These are phyloP conservation scores for Eimeria brunetti DNA, from an alignment of 169 alveolate genomes.

Conservation along the genomic window DNA sequence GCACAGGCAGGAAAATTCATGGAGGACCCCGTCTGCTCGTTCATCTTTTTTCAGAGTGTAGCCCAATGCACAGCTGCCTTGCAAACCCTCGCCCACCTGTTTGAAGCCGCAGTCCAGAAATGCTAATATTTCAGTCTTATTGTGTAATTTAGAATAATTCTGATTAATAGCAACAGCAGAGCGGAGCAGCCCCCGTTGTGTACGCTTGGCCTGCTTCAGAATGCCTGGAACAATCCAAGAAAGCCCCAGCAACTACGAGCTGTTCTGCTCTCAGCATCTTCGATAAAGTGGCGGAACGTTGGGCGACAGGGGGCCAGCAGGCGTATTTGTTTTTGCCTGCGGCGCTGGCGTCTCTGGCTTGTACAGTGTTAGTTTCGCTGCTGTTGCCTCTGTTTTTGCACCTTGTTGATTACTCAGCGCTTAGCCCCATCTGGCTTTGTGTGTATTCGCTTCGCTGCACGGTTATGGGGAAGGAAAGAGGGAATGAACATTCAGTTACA, in stretches of 20 bases:
- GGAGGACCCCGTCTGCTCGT: neutral
- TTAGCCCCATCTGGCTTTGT: neutral
- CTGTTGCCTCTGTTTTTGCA: neutral
- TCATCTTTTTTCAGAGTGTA: neutral
- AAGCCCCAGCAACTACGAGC: neutral
- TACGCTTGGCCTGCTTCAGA: neutral
- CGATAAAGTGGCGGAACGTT: neutral
- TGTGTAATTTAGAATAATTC: neutral
- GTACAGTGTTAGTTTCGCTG: slow-evolving; percentile 4
- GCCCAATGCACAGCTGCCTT: neutral
- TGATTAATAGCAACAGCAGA: neutral
- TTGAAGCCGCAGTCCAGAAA: neutral
- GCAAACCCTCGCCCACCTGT: neutral
- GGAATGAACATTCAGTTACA: neutral
- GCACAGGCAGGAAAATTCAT: neutral
- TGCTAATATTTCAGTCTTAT: too few species aligned
- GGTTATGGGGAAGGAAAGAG: neutral
- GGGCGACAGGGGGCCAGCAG: neutral
- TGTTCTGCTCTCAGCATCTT: slow-evolving; percentile 9
- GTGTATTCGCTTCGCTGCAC: neutral
- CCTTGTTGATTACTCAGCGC: neutral
- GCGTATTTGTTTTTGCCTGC: slow-evolving; percentile 24
- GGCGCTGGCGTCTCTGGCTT: slow-evolving; percentile 44
- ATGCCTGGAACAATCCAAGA: slow-evolving; percentile 20
- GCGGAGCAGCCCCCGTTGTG: neutral